A percentile compares a stretch with the other conserved stretches of the same genome.
Evolutionary conservation across 495 filamentous ascomycete genomes (phyloP).

Genomic region (Thermothielavioides terrestris): DNA sequence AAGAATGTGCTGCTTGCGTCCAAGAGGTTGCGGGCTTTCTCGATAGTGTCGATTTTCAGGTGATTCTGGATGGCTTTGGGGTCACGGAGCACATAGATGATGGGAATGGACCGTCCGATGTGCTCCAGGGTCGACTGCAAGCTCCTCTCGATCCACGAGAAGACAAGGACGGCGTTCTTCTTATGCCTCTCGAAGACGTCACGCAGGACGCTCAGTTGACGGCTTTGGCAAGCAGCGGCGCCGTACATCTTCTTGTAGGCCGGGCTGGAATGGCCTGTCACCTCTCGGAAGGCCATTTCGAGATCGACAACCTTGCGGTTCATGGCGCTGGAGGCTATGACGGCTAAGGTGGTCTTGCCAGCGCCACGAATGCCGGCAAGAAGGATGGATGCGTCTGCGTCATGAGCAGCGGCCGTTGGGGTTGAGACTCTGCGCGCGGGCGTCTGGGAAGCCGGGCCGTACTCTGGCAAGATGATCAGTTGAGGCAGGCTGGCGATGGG

Average conservation of each 20-base stretch:
- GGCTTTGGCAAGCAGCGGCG: conserved; percentile 45
- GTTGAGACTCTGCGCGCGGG: not conserved
- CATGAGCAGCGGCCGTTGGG: conserved; percentile 28
- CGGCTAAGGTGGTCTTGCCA: conserved; percentile 61
- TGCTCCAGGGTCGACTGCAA: conserved; percentile 47
- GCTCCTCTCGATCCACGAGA: conserved; percentile 46
- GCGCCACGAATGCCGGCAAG: conserved; percentile 62
- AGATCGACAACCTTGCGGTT: conserved; percentile 55
- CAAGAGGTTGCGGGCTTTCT: conserved; percentile 40
- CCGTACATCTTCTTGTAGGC: conserved; percentile 50
- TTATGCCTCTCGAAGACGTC: conserved; percentile 52
- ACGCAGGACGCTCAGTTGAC: conserved; percentile 49
- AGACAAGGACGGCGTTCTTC: conserved; percentile 55
- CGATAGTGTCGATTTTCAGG: conserved; percentile 45
- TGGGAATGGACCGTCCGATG: conserved; percentile 51
- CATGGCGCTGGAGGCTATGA: conserved; percentile 57
- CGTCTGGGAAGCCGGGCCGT: conserved; percentile 8
- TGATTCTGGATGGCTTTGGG: conserved; percentile 51
- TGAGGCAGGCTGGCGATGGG: not conserved
- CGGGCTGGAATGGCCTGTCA: conserved; percentile 49
- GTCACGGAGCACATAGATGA: conserved; percentile 59
- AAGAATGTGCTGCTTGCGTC: conserved; percentile 42
- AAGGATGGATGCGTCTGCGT: conserved; percentile 53
- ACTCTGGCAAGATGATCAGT: not conserved
- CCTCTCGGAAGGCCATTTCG: conserved; percentile 52